These are phyloP conservation scores for Debaryomyces fabryi DNA, from an alignment of 1,139 yeast genomes.

Conservation along the genomic window DNA sequence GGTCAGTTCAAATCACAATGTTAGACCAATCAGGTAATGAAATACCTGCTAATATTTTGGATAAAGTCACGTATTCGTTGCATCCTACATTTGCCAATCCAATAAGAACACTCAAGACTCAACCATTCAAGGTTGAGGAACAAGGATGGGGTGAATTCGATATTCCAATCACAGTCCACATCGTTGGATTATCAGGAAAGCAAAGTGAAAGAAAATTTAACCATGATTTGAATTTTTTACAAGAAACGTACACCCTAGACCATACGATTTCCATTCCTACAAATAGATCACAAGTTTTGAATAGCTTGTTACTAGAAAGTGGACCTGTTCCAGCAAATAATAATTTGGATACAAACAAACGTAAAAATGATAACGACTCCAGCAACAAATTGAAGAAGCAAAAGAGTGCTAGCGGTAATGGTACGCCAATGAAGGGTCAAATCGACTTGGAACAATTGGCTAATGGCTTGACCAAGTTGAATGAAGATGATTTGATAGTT, in stretches of 20 bases:
- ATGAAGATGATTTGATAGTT: slow-evolving; percentile 89
- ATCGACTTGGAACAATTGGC: slow-evolving; percentile 91
- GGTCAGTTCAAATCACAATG: slow-evolving; percentile 79
- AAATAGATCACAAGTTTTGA: slow-evolving; percentile 67
- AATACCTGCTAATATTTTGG: slow-evolving; percentile 85
- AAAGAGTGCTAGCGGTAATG: slow-evolving; percentile 50
- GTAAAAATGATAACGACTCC: slow-evolving; percentile 25
- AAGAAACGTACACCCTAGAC: slow-evolving; percentile 76
- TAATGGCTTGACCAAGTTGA: slow-evolving; percentile 81
- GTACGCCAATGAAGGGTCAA: slow-evolving; percentile 61
- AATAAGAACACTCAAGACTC: slow-evolving; percentile 72
- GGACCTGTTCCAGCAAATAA: slow-evolving; percentile 68
- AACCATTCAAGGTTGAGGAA: slow-evolving; percentile 90
- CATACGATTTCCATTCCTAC: slow-evolving; percentile 78
- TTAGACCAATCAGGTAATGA: slow-evolving; percentile 82
- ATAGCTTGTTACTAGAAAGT: slow-evolving; percentile 72
- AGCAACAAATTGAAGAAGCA: slow-evolving; percentile 64
- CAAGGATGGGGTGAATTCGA: slow-evolving; percentile 99
- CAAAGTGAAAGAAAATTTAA: slow-evolving; percentile 84
- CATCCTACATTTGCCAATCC: slow-evolving; percentile 97
- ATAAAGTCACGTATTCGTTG: slow-evolving; percentile 87
- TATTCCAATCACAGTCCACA: slow-evolving; percentile 74
- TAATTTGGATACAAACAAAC: slow-evolving; percentile 36
- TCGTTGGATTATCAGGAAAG: slow-evolving; percentile 67
- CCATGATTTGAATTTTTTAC: slow-evolving; percentile 86